Percentiles rank a stretch among this genome's conserved stretches.
These are phyloP conservation scores for Ramularia collo-cygni DNA, from an alignment of 2,329 filamentous ascomycete genomes.

Conservation along the genomic window DNA sequence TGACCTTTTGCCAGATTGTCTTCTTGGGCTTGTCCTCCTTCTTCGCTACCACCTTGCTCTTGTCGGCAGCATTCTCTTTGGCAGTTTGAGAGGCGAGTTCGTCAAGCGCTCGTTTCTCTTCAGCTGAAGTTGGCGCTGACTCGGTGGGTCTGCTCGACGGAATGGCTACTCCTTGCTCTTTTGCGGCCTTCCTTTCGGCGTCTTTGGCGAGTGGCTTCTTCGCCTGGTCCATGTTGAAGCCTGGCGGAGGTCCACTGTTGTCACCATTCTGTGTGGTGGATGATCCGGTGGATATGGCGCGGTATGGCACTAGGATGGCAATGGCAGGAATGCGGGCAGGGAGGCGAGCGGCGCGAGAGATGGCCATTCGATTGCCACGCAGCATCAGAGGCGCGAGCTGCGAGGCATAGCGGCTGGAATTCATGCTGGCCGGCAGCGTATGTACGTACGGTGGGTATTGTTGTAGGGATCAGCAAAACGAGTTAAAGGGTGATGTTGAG, in stretches of 20 bases:
- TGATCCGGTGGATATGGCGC: slow-evolving; percentile 50
- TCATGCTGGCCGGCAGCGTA: slow-evolving; percentile 37
- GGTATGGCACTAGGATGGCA: slow-evolving; percentile 50
- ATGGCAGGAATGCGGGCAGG: slow-evolving; percentile 50
- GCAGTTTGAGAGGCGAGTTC: slow-evolving; percentile 59
- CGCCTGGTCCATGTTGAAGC: slow-evolving; percentile 83
- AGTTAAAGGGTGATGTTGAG: slow-evolving; percentile 12
- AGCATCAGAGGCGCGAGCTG: slow-evolving; percentile 43
- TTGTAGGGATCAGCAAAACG: not conserved
- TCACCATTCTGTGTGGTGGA: slow-evolving; percentile 39
- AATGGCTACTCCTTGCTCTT: slow-evolving; percentile 24
- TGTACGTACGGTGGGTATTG: slow-evolving; percentile 3
- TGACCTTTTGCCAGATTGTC: slow-evolving; percentile 85
- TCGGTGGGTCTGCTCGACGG: slow-evolving; percentile 36
- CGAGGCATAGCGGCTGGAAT: slow-evolving; percentile 37
- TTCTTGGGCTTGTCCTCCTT: slow-evolving; percentile 75
- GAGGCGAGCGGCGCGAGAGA: slow-evolving; percentile 36
- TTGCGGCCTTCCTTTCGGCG: slow-evolving; percentile 29
- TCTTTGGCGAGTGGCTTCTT: slow-evolving; percentile 72
- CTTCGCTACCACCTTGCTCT: slow-evolving; percentile 53
- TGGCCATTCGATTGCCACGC: slow-evolving; percentile 37
- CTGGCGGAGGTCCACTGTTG: slow-evolving; percentile 65
- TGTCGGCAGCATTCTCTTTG: slow-evolving; percentile 38
- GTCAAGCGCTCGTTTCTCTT: slow-evolving; percentile 46
- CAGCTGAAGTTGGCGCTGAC: slow-evolving; percentile 41